Evolutionary conservation across 148 eudicot genomes (phyloP), one percentile per base, ranked within the genome.

Genomic region (Persicaria maculosa): DNA sequence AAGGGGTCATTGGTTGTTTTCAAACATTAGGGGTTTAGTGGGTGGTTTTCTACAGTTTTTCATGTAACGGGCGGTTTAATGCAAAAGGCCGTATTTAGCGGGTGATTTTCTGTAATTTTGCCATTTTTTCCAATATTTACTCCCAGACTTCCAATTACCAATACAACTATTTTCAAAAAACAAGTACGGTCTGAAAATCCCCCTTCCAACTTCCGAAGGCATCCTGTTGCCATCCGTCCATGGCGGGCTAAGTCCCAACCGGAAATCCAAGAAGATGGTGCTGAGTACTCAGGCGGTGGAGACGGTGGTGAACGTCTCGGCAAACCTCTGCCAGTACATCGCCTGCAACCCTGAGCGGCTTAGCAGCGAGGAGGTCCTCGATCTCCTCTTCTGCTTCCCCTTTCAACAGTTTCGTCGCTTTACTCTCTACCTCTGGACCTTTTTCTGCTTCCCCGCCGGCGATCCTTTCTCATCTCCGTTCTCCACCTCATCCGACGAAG

Each of bases 381-480:
- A 84, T 77, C 98, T 93, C 80, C 81, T 93, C 79, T 91, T 86
- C 78, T 88, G 91, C 75, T 84, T 88, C 79, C 98, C 98, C 70
- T 85, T 91, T 59, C 92, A 85, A 45, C 92, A 91, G 53, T 47
- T 93, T 47, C 85, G 86, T 47, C 93, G 97, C 40, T 68, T 93
- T 75, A 83, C 93, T 76, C 88, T 85, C 74, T 86, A 87, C 71
- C 65, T 91, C 31, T 85, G 83, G 67, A 79, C 91, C 48, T 81
- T 87, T 83, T 89, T 89, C 75, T 87, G 96, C 74, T 88, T 81
- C 55, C 93, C 93, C 73, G 71, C 76, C 14, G 72, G 76, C 9
- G 12, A 64, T 22, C 67, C 68, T 61, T 82, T 62, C 76, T 78
- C 80, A 76, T 17, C 78, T 79, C 77, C 73, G 36, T 84, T 70